Base-by-base conservation (phyloP, 2,329 filamentous ascomycete species). In the Apiospora arundinis region DNA sequence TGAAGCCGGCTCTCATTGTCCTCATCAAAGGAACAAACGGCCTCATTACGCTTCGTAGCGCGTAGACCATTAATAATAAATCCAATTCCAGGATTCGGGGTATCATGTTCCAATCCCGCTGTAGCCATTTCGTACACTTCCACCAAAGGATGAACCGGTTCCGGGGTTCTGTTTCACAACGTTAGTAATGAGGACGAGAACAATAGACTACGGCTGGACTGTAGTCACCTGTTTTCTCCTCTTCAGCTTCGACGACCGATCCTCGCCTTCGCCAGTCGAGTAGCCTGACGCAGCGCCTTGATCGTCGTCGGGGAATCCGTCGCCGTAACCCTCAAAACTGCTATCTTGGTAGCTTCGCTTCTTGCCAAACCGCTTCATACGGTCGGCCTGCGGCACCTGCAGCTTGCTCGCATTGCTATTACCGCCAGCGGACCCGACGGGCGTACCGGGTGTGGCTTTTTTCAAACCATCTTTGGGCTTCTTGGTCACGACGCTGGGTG, bases 311-410 rank as follows among this genome's bases (percentile, higher is more conserved):
- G 87, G 87, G 75, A 87, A 94, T 45, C 91, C 91, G 75, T 94
- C 92, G 63, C 89, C 88, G 77, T 95, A 95, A 56, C 93, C 92
- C 76, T 92, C 90, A 77, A 89, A 95, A 76, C 91, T 93, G 76
- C 86, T 88, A 74, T 95, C 93, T 49, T 91, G 90, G 78, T 95
- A 95, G 73, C 91, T 89, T 67, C 93, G 88, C 85, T 95, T 95
- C 84, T 92, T 93, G 73, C 89, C 87, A 70, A 86, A 84, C 67
- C 93, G 87, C 75, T 91, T 90, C 45, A 92, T 90, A 70, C 92
- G 86, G 49, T 84, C 80, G 14, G 83, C 81, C 70, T 89, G 86
- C 44, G 85, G 80, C n/a, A 79, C 81, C 40, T 81, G 76, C 28
- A 80, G 72, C 52, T 82, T 82, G 65, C 69, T 74, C 56, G 75